These are phyloP conservation scores for Microcyclospora pomicola DNA, from an alignment of 2,329 filamentous ascomycete species.

Conservation along the genomic window DNA sequence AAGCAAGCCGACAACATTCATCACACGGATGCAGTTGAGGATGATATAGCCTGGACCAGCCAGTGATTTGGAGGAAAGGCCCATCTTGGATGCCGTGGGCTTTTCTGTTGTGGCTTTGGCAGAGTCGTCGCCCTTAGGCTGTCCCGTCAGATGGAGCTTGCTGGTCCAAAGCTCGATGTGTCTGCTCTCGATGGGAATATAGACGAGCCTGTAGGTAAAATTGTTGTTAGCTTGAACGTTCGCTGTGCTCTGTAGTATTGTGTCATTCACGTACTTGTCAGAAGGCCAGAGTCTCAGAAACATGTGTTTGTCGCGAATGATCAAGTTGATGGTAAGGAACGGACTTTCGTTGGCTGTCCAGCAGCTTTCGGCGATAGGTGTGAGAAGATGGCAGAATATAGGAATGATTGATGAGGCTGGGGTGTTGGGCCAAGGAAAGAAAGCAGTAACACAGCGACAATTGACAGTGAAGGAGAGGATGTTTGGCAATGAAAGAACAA, in stretches of 20 bases:
- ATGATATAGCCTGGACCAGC: slow-evolving; percentile 40
- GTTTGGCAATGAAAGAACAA: too few relatives aligned
- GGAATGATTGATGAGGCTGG: neutral
- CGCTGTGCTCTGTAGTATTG: too few relatives aligned
- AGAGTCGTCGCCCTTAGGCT: slow-evolving; percentile 3
- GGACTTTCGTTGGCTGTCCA: slow-evolving; percentile 1
- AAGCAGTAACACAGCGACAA: neutral
- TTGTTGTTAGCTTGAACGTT: neutral
- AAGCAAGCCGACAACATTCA: slow-evolving; percentile 36
- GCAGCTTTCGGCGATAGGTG: neutral
- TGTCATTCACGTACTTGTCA: slow-evolving; percentile 2
- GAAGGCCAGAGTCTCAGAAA: slow-evolving; percentile 1
- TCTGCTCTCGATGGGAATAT: slow-evolving; percentile 15
- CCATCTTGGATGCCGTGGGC: slow-evolving; percentile 17
- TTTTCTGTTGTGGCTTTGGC: slow-evolving; percentile 7
- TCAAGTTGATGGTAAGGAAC: neutral
- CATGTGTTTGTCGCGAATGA: neutral
- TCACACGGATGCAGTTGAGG: slow-evolving; percentile 34
- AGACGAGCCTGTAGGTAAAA: slow-evolving; percentile 15
- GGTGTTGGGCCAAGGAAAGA: neutral
- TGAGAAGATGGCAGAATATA: neutral
- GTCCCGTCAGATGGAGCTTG: slow-evolving; percentile 3
- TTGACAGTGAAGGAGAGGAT: neutral
- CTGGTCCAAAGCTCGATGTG: slow-evolving; percentile 9
- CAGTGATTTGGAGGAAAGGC: slow-evolving; percentile 34